A percentile compares a stretch with the other conserved stretches of the same genome.
Conservation (phyloP, 2,329 filamentous ascomycete species). For the Mollisiaceae sp. region DNA sequence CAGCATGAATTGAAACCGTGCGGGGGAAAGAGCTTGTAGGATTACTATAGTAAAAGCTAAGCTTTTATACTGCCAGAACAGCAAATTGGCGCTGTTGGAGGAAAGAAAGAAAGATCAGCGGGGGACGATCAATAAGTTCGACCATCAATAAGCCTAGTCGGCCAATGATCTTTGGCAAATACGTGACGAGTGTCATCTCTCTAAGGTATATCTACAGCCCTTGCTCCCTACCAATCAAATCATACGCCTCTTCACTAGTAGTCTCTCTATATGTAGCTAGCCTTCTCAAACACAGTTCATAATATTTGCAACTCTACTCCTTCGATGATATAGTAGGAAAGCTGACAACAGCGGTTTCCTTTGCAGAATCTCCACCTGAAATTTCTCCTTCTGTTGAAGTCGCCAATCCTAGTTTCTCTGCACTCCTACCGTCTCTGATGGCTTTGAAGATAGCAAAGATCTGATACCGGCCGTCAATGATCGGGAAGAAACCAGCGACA, state of each 20-base stretch:
- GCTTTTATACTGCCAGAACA: too few species aligned
- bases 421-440: not conserved
- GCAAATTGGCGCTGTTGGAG: too few species aligned
- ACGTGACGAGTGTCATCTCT: not conserved
- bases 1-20: too few species aligned
- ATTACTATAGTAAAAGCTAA: too few species aligned
- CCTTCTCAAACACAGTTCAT: too few species aligned
- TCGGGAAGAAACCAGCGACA: conserved; percentile 14
- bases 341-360: not conserved
- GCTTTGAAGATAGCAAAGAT: conserved; percentile 5
- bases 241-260: too few species aligned
- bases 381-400: not conserved
- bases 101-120: too few species aligned
- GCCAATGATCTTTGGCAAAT: not conserved
- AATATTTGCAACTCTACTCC: not conserved
- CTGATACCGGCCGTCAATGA: conserved; percentile 16
- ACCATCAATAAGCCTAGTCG: too few species aligned
- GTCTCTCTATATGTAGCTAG: too few species aligned
- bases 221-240: too few species aligned
- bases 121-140: too few species aligned
- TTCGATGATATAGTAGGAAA: not conserved
- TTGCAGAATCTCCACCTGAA: not conserved
- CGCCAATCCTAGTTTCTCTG: not conserved
- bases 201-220: not conserved
- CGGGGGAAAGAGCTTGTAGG: too few species aligned